Conservation (phyloP, 1,284 basidiomycete genomes). For the Thecaphora frezii region DNA sequence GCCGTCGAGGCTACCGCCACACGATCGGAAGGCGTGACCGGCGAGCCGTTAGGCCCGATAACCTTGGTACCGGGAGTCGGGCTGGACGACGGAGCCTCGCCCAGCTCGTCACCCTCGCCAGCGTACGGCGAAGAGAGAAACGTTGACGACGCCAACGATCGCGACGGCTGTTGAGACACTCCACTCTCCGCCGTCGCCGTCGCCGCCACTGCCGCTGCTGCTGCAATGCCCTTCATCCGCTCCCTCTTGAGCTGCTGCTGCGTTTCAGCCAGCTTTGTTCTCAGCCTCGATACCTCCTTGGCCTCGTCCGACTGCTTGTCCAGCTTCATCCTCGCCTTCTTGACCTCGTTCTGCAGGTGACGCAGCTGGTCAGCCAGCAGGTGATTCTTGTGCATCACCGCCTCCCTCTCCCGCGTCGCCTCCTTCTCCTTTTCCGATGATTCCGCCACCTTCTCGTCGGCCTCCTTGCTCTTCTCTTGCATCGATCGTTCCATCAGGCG, state of each 20-base stretch:
- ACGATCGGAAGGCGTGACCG: too few species aligned
- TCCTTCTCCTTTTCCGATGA: neutral
- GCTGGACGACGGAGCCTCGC: too few species aligned
- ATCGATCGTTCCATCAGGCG: neutral
- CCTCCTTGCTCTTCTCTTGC: neutral
- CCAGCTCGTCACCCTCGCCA: too few species aligned
- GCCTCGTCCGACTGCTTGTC: neutral
- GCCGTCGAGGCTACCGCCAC: too few species aligned
- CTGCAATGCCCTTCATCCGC: constrained; percentile 13
- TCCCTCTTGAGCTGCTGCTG: neutral
- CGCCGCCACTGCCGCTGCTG: constrained; percentile 3
- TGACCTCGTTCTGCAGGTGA: neutral
- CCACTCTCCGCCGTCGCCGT: neutral
- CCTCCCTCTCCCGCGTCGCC: constrained; percentile 1
- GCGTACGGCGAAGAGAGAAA: too few species aligned
- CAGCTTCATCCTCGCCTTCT: constrained; percentile 1
- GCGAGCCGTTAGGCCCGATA: too few species aligned
- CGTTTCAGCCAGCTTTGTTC: too few species aligned
- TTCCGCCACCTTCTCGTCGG: neutral
- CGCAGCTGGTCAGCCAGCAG: constrained; percentile 7
- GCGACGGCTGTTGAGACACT: constrained; percentile 13
- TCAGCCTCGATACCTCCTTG: neutral
- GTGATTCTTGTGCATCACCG: constrained; percentile 2
- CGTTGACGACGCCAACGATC: constrained; percentile 1
- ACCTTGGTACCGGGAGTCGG: too few species aligned